Evolutionary conservation across 106 monocot species (phyloP), one percentile per base, ranked within the genome.

Genomic region (Ottelia alismoides): DNA sequence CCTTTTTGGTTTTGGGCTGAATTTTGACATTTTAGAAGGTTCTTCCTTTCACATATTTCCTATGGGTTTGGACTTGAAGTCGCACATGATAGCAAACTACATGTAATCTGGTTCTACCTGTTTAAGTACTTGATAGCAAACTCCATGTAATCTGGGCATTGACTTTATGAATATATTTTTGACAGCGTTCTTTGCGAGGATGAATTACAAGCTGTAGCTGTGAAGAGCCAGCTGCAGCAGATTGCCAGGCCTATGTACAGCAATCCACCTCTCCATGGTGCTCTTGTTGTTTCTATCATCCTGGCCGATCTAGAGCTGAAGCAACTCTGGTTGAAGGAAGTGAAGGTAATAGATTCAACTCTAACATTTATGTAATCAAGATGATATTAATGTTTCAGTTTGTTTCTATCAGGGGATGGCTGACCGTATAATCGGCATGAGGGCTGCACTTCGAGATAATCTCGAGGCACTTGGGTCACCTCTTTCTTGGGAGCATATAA

Each of bases 161-260:
- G n/a, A n/a, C n/a, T n/a, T n/a, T n/a, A n/a, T n/a, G n/a, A n/a
- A n/a, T n/a, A n/a, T n/a, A n/a, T n/a, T 49, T 10, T 22, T 52
- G 44, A 52, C 72, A 98, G 98, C 54, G 55, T 98, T 70, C 68
- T 98, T 26, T 98, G 98, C 44, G 85, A 90, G 58, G 73, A 90
- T 83, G 98, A 90, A 40, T 64, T 74, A 23, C 82, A 98, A 77
- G 98, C 98, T 35, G 90, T 85, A 24, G 72, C 90, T 25, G 98
- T 98, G 51, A 98, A 98, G 78, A 98, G 98, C 74, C 98, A 98
- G 72, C 51, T 98, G 70, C 90, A 98, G 68, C 98, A 98, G 65
- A 80, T 98, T 58, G 89, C 79, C 5, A 85, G 98, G 56, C 98
- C 98, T 25, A 98, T 98, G 98, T 98, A 98, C 61, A 90, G 90